Percentiles rank a stretch among this genome's conserved stretches.
phyloP scores from a whole-genome alignment of 345 rosid species.

The Cochlearia excelsa region DNA sequence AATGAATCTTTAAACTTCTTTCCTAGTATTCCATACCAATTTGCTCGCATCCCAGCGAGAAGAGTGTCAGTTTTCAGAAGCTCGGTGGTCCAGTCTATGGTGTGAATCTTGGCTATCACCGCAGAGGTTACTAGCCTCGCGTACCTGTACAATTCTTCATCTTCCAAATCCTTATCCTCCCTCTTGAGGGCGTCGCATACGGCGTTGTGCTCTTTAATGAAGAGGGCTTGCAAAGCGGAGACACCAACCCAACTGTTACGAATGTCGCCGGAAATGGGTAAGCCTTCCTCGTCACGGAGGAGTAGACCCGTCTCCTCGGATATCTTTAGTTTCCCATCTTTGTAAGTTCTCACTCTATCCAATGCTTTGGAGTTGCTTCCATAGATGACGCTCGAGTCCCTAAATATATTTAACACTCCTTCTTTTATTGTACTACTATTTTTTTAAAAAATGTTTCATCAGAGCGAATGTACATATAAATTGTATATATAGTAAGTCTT shows the following conservation, averaged over 20 bases:
- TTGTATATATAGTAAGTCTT: too few relatives aligned
- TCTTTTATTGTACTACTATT: too few relatives aligned
- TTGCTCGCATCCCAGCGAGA: conserved; percentile 54
- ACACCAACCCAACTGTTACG: conserved; percentile 58
- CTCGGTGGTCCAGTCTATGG: conserved; percentile 68
- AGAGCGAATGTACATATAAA: too few relatives aligned
- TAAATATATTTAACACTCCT: conserved; percentile 7
- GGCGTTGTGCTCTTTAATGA: conserved; percentile 52
- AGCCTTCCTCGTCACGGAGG: conserved; percentile 39
- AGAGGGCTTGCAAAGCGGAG: conserved; percentile 51
- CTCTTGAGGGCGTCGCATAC: conserved; percentile 53
- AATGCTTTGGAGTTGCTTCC: conserved; percentile 41
- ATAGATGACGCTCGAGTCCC: conserved; percentile 62
- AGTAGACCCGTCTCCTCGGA: conserved; percentile 48
- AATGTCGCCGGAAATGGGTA: conserved; percentile 47
- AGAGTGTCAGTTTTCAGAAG: conserved; percentile 59
- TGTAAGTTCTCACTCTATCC: conserved; percentile 45
- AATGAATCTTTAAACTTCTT: conserved; percentile 57
- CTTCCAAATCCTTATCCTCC: conserved; percentile 40
- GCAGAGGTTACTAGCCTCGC: conserved; percentile 62
- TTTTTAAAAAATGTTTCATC: too few relatives aligned
- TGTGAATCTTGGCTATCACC: conserved; percentile 64
- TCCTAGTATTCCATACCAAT: conserved; percentile 63
- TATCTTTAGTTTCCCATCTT: conserved; percentile 55
- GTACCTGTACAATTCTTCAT: conserved; percentile 49